Conservation (phyloP, 257 asterid genomes). For the Vinca minor region DNA sequence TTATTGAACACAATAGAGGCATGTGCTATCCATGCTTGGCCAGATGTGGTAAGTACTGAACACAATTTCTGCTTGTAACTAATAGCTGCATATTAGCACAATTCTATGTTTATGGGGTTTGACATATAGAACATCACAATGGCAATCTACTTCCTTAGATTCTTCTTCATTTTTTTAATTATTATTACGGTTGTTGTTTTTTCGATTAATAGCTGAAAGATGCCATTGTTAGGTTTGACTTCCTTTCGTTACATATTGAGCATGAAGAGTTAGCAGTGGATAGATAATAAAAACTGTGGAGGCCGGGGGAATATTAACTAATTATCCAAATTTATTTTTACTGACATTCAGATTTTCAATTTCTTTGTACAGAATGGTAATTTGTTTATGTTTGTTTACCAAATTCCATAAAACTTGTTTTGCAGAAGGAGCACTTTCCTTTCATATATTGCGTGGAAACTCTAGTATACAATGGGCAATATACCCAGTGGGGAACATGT, state of each 20-base stretch:
- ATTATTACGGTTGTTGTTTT: too few species aligned
- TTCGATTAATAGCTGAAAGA: too few species aligned
- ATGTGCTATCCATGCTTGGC: slow-evolving; percentile 91
- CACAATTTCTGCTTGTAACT: not conserved
- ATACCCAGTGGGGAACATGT: slow-evolving; percentile 76
- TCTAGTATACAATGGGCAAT: slow-evolving; percentile 51
- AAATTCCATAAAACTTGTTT: slow-evolving; percentile 7
- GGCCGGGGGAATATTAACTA: too few species aligned
- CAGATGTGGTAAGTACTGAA: slow-evolving; percentile 74
- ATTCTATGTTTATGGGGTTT: not conserved
- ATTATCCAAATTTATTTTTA: not conserved
- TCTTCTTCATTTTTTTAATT: not conserved
- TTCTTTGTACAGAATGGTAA: not conserved
- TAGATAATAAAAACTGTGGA: too few species aligned
- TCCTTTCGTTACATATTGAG: too few species aligned
- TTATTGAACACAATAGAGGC: slow-evolving; percentile 75
- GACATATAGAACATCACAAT: not conserved
- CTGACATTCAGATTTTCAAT: not conserved
- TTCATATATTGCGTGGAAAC: slow-evolving; percentile 77
- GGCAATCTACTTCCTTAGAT: not conserved
- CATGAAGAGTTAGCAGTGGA: too few species aligned
- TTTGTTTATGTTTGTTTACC: not conserved
- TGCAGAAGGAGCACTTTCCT: slow-evolving; percentile 80
- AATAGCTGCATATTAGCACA: too few species aligned
- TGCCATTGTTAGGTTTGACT: too few species aligned